Base-by-base conservation (phyloP, 192 early-diverging fungal genomes). In the Gigaspora rosea region DNA sequence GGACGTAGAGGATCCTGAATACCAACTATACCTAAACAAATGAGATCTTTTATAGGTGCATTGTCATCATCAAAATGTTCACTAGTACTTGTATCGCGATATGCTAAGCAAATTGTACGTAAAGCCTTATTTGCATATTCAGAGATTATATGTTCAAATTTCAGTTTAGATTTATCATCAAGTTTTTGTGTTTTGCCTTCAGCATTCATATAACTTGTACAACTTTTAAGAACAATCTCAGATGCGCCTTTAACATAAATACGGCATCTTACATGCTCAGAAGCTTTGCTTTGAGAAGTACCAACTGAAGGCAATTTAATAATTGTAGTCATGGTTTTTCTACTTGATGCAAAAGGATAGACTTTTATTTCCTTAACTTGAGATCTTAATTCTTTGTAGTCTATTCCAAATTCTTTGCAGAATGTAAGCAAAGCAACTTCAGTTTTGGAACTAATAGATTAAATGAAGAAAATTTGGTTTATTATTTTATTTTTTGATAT, bases 1-100 rank as follows among this genome's bases (percentile, higher is more conserved):
- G 90, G 88, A 56, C 96, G 88, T 11, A 96, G 87, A 47, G 94
- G 96, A 84, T 97, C 96, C 82, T 92, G 85, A 75, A 97, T 96
- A 65, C 95, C 95, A 51, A 95, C 87, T 16, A 97, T 83, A 48
- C 91, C 92, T 33, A 95, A 78, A 74, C 89, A 86, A 41, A 90
- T 78, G 3, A 94, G 78, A 59, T 89, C 84, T 33, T 80, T 22
- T 46, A 85, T 66, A 52, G 88, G 90, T 8, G 88, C 73, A 18
- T 86, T 76, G 8, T 90, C 90, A 13, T 91, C 90, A 52, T 80
- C 80, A 50, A 89, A 78, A 71, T 81, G 80, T 54, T 89, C 90
- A 61, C 47, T 69, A 0, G 36, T 50, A 8, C 80, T 62, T 33
- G 92, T 85, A 75, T 91, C 89, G 71, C 87, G 84, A 82, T 91